phyloP scores from a whole-genome alignment of 2,329 filamentous ascomycete genomes.

The Leptographium procerum region DNA sequence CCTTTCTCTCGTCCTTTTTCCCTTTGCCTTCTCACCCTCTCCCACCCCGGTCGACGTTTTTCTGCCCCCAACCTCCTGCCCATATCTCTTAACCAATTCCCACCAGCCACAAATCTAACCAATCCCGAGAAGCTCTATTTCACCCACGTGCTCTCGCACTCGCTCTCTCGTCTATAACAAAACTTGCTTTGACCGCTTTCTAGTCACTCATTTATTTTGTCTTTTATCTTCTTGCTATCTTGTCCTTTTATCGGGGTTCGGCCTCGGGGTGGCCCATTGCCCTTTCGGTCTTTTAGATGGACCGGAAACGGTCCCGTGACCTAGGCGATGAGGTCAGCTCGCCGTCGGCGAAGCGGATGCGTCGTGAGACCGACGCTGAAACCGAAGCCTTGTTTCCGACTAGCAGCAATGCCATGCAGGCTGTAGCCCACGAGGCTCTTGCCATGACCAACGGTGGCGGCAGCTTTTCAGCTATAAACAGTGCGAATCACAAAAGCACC shows the following conservation, averaged over 20 bases:
- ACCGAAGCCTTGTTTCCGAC: neutral
- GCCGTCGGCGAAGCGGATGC: constrained; percentile 8
- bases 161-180: neutral
- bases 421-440: constrained; percentile 9
- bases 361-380: constrained; percentile 1
- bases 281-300: constrained; percentile 6
- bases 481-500: neutral
- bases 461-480: constrained; percentile 4
- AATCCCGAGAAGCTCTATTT: neutral
- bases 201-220: neutral
- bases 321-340: constrained; percentile 6
- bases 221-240: neutral
- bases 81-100: neutral
- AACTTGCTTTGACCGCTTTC: neutral
- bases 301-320: constrained; percentile 10
- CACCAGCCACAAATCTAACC: neutral
- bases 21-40: neutral
- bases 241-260: neutral
- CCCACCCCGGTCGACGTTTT: neutral
- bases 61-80: neutral
- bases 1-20: neutral
- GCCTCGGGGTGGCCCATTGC: neutral
- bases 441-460: constrained; percentile 4
- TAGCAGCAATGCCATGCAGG: constrained; percentile 7
- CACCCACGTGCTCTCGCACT: neutral